phyloP scores from a whole-genome alignment of 192 early-diverging fungal genomes.

The Linnemannia exigua region DNA sequence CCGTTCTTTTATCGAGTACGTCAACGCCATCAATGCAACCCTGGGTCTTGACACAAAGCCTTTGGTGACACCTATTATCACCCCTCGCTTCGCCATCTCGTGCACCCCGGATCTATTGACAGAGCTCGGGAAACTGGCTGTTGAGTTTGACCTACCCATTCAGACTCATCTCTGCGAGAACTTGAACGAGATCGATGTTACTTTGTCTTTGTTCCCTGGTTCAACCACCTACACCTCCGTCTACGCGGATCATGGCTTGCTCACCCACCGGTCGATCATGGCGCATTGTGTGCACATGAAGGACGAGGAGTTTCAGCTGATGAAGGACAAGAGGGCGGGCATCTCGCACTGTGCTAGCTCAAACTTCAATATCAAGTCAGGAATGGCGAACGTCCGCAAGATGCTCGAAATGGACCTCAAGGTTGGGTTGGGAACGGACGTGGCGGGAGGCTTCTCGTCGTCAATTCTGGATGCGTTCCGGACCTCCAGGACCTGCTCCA shows the following conservation, averaged over 20 bases:
- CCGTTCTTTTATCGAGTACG: slow-evolving; percentile 61
- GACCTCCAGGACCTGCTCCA: slow-evolving; percentile 62
- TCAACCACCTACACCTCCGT: slow-evolving; percentile 70
- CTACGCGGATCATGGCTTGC: slow-evolving; percentile 73
- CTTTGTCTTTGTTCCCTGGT: slow-evolving; percentile 36
- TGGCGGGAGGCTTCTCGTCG: slow-evolving; percentile 82
- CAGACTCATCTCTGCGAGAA: slow-evolving; percentile 86
- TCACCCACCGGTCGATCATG: slow-evolving; percentile 77
- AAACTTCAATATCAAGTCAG: slow-evolving; percentile 80
- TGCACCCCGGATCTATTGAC: slow-evolving; percentile 74
- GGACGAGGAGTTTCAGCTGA: slow-evolving; percentile 66
- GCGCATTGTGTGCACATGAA: slow-evolving; percentile 86
- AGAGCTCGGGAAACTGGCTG: slow-evolving; percentile 72
- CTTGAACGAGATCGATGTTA: slow-evolving; percentile 73
- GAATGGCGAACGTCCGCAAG: slow-evolving; percentile 74
- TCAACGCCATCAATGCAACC: slow-evolving; percentile 29
- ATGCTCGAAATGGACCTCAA: slow-evolving; percentile 70
- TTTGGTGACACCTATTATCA: slow-evolving; percentile 76
- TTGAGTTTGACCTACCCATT: slow-evolving; percentile 71
- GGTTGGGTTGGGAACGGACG: slow-evolving; percentile 88
- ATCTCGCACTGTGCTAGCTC: slow-evolving; percentile 84
- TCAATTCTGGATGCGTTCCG: slow-evolving; percentile 85
- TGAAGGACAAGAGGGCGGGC: slow-evolving; percentile 68
- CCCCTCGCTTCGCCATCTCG: slow-evolving; percentile 85
- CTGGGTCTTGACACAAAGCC: neutral